phyloP scores from a whole-genome alignment of 1,139 yeast species.

The Eremothecium cymbalariae region DNA sequence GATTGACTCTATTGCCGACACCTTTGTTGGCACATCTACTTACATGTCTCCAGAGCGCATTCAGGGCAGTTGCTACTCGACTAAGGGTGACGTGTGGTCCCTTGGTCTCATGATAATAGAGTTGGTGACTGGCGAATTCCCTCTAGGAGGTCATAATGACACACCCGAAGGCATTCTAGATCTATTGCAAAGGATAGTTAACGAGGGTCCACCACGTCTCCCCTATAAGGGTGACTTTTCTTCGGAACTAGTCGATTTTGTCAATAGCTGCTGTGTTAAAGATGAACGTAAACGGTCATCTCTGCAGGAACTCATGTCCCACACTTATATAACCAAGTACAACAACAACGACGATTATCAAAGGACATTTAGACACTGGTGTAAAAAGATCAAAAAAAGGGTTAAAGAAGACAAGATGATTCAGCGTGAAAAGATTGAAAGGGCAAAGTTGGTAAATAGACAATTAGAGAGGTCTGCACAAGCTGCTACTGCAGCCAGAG shows the following conservation, averaged over 20 bases:
- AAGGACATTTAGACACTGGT: conserved; percentile 30
- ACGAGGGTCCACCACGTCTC: conserved; percentile 80
- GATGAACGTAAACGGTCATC: conserved; percentile 56
- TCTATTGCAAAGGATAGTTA: conserved; percentile 81
- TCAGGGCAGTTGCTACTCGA: conserved; percentile 86
- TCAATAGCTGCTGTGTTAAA: conserved; percentile 57
- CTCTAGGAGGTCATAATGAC: conserved; percentile 45
- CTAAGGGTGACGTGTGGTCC: conserved; percentile 95
- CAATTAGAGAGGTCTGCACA: conserved; percentile 22
- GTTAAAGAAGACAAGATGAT: conserved; percentile 28
- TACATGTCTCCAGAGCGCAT: conserved; percentile 98
- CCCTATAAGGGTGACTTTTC: conserved; percentile 37
- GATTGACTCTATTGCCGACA: conserved; percentile 87
- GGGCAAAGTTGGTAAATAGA: conserved; percentile 24
- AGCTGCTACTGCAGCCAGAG: conserved; percentile 19
- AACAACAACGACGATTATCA: conserved; percentile 17
- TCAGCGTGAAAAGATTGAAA: conserved; percentile 26
- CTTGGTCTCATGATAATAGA: conserved; percentile 85
- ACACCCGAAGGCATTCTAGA: conserved; percentile 88
- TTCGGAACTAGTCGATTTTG: conserved; percentile 48
- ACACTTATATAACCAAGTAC: conserved; percentile 27
- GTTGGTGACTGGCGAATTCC: conserved; percentile 72
- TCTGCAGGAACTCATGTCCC: conserved; percentile 48
- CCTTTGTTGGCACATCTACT: conserved; percentile 95
- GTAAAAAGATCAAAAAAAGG: conserved; percentile 26